A percentile compares a stretch with the other conserved stretches of the same genome.
These are phyloP conservation scores for Aspergillus ochraceus DNA, from an alignment of 2,329 filamentous ascomycete genomes.

Conservation along the genomic window DNA sequence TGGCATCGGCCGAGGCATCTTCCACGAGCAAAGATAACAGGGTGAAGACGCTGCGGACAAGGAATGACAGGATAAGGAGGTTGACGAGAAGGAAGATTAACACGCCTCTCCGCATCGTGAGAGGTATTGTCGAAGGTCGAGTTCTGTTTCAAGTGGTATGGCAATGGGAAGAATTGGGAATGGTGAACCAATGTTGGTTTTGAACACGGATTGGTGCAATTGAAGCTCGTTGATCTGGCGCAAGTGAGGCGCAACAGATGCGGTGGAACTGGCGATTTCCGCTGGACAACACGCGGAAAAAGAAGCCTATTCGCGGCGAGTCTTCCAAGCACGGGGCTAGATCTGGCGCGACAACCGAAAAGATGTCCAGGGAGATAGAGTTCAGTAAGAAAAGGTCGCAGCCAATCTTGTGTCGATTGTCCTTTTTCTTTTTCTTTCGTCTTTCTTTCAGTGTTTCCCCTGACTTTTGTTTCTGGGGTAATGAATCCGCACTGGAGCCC, in stretches of 20 bases:
- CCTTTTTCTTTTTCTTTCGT: constrained; percentile 1
- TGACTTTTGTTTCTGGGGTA: not conserved
- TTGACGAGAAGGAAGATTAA: constrained; percentile 66
- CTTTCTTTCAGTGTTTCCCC: not conserved
- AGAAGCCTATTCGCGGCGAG: not conserved
- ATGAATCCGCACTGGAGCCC: not conserved
- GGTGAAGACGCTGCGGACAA: constrained; percentile 69
- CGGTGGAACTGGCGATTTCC: not conserved
- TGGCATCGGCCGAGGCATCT: constrained; percentile 66
- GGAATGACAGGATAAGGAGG: constrained; percentile 61
- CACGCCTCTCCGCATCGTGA: constrained; percentile 60
- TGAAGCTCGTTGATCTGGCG: not conserved
- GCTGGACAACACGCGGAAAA: constrained; percentile 1
- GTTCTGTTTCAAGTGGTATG: not conserved
- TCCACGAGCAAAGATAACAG: constrained; percentile 69
- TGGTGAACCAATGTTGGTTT: not conserved
- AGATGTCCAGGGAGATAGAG: not conserved
- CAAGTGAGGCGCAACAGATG: not conserved
- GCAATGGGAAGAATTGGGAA: not conserved
- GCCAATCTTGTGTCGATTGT: not conserved
- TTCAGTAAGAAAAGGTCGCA: not conserved
- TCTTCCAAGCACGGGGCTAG: not conserved
- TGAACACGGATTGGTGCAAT: not conserved
- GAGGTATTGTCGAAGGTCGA: constrained; percentile 1
- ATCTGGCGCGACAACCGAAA: not conserved